phyloP scores from a whole-genome alignment of 2,329 filamentous ascomycete genomes.

The Xylaria multiplex region DNA sequence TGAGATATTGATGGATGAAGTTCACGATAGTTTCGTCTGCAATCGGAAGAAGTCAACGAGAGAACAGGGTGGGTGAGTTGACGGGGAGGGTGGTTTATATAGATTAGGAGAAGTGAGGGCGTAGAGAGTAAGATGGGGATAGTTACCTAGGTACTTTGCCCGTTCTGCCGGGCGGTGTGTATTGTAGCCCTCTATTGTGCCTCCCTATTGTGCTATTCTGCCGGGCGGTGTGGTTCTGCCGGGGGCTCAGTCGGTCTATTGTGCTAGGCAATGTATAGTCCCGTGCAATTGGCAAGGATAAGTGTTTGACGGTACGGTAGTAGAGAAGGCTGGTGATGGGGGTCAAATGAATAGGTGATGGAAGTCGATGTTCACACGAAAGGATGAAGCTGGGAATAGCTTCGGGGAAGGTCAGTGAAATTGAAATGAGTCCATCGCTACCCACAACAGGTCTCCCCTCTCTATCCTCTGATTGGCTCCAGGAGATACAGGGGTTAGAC shows the following conservation, averaged over 20 bases:
- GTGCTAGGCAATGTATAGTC: neutral
- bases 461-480: neutral
- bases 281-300: neutral
- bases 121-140: neutral
- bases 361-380: neutral
- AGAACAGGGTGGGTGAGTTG: no score
- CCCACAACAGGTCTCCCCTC: neutral
- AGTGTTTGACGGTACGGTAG: no score
- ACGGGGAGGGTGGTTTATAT: no score
- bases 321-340: neutral
- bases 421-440: neutral
- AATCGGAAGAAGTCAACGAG: no score
- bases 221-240: no score
- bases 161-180: no score
- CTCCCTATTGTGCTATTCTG: no score
- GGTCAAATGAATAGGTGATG: neutral
- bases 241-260: neutral
- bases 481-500: no score
- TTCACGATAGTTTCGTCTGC: neutral
- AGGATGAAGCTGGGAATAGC: conserved; percentile 9
- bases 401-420: neutral
- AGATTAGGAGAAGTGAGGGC: neutral
- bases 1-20: neutral
- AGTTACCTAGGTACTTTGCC: neutral
- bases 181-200: no score